Evolutionary conservation across 129 eudicot species (phyloP), one percentile per base, ranked within the genome.

Genomic region (Saposhnikovia divaricata): DNA sequence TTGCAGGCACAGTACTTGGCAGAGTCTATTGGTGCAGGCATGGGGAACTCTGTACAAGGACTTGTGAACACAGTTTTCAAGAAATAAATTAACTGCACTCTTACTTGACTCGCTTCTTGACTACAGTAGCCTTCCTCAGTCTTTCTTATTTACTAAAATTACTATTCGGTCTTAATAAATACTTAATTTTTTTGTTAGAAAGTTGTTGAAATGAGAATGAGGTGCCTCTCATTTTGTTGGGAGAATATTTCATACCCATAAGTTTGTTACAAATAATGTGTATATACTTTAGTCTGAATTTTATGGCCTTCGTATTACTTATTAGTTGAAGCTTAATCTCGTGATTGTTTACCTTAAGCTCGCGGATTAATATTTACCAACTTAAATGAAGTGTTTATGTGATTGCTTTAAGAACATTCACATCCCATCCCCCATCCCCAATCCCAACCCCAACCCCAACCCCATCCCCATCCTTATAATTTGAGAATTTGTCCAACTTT

Each of bases 21-120:
- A 50, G 98, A 94, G 75, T 91, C 97, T 28, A 89, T 94, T 31
- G 88, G 97, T 74, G 97, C 93, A 76, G 98, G 98, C 70, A 79
- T 91, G 84, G 96, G 97, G 77, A 85, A 87, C 83, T 77, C 97
- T 23, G 80, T 93, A 34, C 91, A 86, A 80, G 97, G 92, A 42
- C 78, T 94, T 51, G 40, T 83, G 83, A 90, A 87, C 81, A 86
- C 81, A 77, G 85, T 85, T 84, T 85, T 84, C 43, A 79, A 79
- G 81, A 69, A 79, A 38, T 84, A 79, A 85, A 44, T 1, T 44
- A 76, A 43, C 12, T 46, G 81, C 65, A 31, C 16, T 13, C 12
- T 44, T 48, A 59, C 47, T 44, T 25, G 50, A 40, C 31, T 42
- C 45, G 19, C n/a, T 0, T 76, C 66, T 28, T 9, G 16, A 42